phyloP scores from a whole-genome alignment of 2,329 filamentous ascomycete species.

The Zymoseptoria crescenta region DNA sequence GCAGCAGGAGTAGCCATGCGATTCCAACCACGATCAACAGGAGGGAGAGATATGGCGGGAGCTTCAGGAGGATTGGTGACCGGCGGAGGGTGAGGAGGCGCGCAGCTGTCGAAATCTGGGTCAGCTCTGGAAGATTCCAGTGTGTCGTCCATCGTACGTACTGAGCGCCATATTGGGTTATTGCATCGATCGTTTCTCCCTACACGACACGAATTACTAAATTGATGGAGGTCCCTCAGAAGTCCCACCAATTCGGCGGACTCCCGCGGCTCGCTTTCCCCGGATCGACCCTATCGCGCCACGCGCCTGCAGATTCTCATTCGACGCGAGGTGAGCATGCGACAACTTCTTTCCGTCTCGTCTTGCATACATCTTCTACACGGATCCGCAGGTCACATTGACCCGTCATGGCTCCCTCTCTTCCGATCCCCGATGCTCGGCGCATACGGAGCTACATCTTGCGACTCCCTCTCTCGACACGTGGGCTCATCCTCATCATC shows the following conservation, averaged over 20 bases:
- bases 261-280: background rate
- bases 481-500: constrained; percentile 59
- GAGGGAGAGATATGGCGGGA: constrained; percentile 81
- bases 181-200: constrained; percentile 1
- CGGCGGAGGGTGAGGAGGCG: constrained; percentile 63
- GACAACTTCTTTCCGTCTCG: background rate
- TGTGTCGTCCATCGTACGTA: constrained; percentile 5
- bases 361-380: background rate
- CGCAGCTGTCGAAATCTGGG: constrained; percentile 27
- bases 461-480: constrained; percentile 81
- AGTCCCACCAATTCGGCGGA: background rate
- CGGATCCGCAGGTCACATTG: background rate
- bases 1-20: constrained; percentile 81
- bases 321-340: background rate
- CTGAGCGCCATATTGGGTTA: constrained; percentile 23
- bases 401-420: background rate
- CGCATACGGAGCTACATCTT: constrained; percentile 74
- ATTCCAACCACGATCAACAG: constrained; percentile 79
- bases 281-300: background rate
- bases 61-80: constrained; percentile 71
- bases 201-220: background rate
- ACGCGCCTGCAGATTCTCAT: background rate
- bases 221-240: background rate
- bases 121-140: background rate
- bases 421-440: constrained; percentile 54